phyloP scores from a whole-genome alignment of 371 early-diverging fungal genomes.

The Syncephalastrum contaminatum region DNA sequence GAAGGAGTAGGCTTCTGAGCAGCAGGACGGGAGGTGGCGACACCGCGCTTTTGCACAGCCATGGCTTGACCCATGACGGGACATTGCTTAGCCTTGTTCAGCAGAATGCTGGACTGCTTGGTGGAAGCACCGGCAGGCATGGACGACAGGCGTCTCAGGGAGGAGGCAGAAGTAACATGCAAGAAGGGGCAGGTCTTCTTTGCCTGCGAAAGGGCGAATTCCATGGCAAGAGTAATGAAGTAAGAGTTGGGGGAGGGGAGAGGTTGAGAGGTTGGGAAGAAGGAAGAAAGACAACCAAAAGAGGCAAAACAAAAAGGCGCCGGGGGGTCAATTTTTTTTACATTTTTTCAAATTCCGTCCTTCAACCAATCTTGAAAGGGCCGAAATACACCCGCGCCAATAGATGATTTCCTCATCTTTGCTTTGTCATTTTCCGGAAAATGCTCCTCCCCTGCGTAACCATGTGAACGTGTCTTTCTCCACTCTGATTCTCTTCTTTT shows the following conservation, averaged over 20 bases:
- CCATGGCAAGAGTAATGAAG: constrained; percentile 41
- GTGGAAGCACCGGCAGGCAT: constrained; percentile 40
- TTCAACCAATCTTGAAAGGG: too few species aligned
- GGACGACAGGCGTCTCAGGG: constrained; percentile 70
- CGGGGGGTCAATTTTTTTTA: too few species aligned
- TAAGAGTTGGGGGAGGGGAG: constrained; percentile 12
- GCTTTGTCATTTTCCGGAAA: too few species aligned
- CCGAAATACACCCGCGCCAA: too few species aligned
- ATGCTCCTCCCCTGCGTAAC: too few species aligned
- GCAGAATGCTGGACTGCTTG: constrained; percentile 50
- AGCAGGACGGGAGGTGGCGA: constrained; percentile 39
- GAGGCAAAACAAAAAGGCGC: too few species aligned
- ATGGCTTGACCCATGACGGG: constrained; percentile 90
- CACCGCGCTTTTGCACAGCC: constrained; percentile 60
- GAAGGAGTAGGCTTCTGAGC: constrained; percentile 45
- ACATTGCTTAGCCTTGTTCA: constrained; percentile 82
- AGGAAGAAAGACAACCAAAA: too few species aligned
- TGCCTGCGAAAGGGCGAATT: constrained; percentile 51
- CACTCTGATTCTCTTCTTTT: too few species aligned
- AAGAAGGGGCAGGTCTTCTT: constrained; percentile 85
- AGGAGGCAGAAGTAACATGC: constrained; percentile 72
- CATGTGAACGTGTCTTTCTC: too few species aligned
- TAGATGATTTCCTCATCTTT: too few species aligned
- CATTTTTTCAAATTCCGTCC: too few species aligned
- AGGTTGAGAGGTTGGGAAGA: constrained; percentile 2